Evolutionary conservation across 495 filamentous ascomycete species (phyloP).

Genomic region (Chaetomidium leptoderma): DNA sequence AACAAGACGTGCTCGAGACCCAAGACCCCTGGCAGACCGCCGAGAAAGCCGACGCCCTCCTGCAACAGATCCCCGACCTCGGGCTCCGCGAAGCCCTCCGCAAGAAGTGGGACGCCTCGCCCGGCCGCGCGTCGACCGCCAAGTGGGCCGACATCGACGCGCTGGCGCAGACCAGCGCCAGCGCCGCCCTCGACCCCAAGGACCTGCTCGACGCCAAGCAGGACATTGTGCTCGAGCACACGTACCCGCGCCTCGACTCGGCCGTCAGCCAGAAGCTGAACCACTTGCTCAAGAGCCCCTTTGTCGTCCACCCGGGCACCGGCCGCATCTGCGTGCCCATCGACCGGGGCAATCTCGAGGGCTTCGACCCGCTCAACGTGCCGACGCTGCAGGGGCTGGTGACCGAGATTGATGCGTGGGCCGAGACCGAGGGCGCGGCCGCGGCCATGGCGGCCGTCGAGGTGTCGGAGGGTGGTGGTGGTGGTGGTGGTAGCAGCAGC

Average conservation of each 20-base stretch:
- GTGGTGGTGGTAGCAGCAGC: slow-evolving; percentile 26
- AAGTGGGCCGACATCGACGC: slow-evolving; percentile 95
- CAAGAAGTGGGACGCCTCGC: slow-evolving; percentile 85
- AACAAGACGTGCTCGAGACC: slow-evolving; percentile 67
- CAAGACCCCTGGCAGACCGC: slow-evolving; percentile 79
- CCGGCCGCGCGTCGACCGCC: slow-evolving; percentile 62
- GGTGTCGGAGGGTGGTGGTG: slow-evolving; percentile 49
- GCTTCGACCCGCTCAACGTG: slow-evolving; percentile 81
- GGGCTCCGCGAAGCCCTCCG: slow-evolving; percentile 67
- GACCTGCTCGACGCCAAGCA: slow-evolving; percentile 83
- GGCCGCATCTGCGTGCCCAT: slow-evolving; percentile 95
- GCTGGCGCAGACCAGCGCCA: slow-evolving; percentile 67
- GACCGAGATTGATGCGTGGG: slow-evolving; percentile 74
- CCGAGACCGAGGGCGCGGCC: not conserved
- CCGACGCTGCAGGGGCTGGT: slow-evolving; percentile 80
- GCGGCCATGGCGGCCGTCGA: slow-evolving; percentile 25
- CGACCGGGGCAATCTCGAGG: slow-evolving; percentile 60
- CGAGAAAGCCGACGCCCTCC: slow-evolving; percentile 66
- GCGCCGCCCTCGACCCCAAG: slow-evolving; percentile 51
- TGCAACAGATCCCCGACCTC: slow-evolving; percentile 74
- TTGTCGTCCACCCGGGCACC: slow-evolving; percentile 92
- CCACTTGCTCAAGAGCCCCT: slow-evolving; percentile 93
- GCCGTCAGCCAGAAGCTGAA: slow-evolving; percentile 96
- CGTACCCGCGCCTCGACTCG: slow-evolving; percentile 94
- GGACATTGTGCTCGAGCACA: slow-evolving; percentile 93